Evolutionary conservation across 2,329 filamentous ascomycete genomes (phyloP).

Genomic region (Gremmenia infestans): DNA sequence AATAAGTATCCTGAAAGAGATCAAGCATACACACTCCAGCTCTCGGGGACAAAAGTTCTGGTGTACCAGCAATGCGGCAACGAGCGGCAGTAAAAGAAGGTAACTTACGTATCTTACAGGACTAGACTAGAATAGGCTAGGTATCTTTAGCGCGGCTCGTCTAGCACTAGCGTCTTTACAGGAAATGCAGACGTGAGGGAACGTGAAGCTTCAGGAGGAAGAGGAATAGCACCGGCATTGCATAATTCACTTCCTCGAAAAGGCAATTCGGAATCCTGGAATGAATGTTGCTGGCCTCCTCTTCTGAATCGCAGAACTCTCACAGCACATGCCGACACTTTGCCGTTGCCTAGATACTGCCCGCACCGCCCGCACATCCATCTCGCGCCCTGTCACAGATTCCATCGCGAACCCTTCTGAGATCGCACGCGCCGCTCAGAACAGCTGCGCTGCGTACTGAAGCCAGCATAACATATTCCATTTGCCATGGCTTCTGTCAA

Average conservation of each 20-base stretch:
- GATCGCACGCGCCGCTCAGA: conserved; percentile 13
- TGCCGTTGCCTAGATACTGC: not conserved
- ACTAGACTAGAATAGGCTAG: not conserved
- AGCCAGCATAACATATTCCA: not conserved
- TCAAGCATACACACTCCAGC: no score
- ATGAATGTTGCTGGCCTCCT: no score
- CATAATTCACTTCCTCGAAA: not conserved
- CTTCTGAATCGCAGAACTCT: no score
- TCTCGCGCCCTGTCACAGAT: not conserved
- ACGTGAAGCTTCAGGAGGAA: not conserved
- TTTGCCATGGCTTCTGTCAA: conserved; percentile 34
- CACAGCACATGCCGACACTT: no score
- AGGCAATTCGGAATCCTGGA: not conserved
- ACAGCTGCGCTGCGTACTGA: conserved; percentile 5
- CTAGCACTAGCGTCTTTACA: not conserved
- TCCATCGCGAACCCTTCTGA: not conserved
- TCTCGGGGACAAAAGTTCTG: no score
- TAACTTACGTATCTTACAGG: no score
- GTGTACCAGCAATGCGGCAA: no score
- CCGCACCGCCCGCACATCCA: not conserved
- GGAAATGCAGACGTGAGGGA: not conserved
- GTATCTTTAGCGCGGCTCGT: not conserved
- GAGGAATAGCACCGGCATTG: not conserved
- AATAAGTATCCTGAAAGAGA: no score
- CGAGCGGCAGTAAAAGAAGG: no score